phyloP scores from a whole-genome alignment of 2,329 filamentous ascomycete genomes.

The Orbilia javanica region DNA sequence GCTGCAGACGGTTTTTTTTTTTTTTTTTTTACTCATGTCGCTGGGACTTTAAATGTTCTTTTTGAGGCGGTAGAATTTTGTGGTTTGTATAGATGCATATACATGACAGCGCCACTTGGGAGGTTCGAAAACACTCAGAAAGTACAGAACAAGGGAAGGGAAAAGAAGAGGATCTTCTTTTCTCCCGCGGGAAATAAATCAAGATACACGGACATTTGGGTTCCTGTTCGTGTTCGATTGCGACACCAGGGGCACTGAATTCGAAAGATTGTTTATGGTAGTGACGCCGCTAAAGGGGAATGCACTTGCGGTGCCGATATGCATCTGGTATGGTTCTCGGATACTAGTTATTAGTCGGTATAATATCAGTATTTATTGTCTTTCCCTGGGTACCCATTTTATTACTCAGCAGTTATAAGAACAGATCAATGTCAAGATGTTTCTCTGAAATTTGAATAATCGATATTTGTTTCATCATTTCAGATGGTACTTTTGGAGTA shows the following conservation, averaged over 20 bases:
- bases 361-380: background rate
- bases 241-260: slow-evolving; percentile 45
- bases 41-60: too few species aligned
- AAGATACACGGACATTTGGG: slow-evolving; percentile 21
- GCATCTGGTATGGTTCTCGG: slow-evolving; percentile 49
- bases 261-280: slow-evolving; percentile 29
- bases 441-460: slow-evolving; percentile 27
- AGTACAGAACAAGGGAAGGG: too few species aligned
- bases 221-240: slow-evolving; percentile 49
- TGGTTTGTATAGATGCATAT: slow-evolving; percentile 8
- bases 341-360: background rate
- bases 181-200: background rate
- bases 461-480: slow-evolving; percentile 37
- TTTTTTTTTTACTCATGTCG: background rate
- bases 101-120: background rate
- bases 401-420: slow-evolving; percentile 10
- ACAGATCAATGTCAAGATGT: slow-evolving; percentile 30
- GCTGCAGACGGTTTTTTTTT: slow-evolving; percentile 11
- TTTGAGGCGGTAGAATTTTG: background rate
- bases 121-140: background rate
- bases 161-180: background rate
- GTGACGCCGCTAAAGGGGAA: slow-evolving; percentile 50
- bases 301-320: slow-evolving; percentile 49
- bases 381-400: slow-evolving; percentile 6
- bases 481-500: slow-evolving; percentile 22